Evolutionary conservation across 108 stramenopile species (phyloP), one percentile per base, ranked within the genome.

Genomic region (Craspedostauros australis): DNA sequence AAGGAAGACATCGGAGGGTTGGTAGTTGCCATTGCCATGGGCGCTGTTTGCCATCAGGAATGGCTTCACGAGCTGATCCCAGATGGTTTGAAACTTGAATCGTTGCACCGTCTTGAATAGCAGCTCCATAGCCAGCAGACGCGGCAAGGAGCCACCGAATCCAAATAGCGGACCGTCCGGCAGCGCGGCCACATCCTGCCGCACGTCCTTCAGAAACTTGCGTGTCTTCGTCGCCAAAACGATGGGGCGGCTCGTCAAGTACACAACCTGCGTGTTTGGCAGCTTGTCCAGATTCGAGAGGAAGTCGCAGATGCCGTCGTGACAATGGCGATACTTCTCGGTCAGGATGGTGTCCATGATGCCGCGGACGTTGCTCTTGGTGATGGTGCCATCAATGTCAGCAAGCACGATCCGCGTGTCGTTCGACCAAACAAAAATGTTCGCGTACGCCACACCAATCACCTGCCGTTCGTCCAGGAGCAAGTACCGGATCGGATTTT

Each of bases 301-400:
- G 26, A 88, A 77, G 23, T 67, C 46, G 39, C 84, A 88, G 2
- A 92, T 72, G 0, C 78, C 80, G 0, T 48, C 73, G 37, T 92
- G 86, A 12, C 78, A 67, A 21, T 81, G 66, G 15, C 46, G 38
- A 50, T 78, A 88, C 30, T 63, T 53, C 27, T 79, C 65, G n/a
- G 76, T 72, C 8, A 86, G 26, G 1, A 88, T 54, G 1, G 84
- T 79, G 55, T 82, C 90, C 31, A 77, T 49, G 5, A 86, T 60
- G 15, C 86, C 91, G n/a, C 79, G 30, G 1, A 79, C 65, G 40
- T 88, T 84, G 36, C 63, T 63, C 41, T 76, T 84, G 19, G 91
- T 92, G 12, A 92, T 72, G 1, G 91, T 92, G 29, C 91, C 91
- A 68, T 92, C 91, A 45, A 92, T 70, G 51, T 92, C 91, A 39